Base-by-base conservation (phyloP, 208 protist genomes). In the Trichomonas tenax region DNA sequence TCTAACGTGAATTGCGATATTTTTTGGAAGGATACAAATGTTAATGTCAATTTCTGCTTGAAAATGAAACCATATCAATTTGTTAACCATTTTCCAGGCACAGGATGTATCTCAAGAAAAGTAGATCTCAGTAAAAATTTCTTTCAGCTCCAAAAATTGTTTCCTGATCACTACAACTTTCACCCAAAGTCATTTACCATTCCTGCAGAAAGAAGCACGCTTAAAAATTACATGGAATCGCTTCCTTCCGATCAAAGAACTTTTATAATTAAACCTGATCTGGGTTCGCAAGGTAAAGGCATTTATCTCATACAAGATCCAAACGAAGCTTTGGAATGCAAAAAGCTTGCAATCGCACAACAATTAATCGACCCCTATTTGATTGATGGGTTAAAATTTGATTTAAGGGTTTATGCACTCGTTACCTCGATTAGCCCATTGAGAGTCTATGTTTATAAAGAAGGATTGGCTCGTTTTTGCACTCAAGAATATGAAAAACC, bases 381-480 rank as follows among this genome's bases (percentile, higher is more conserved):
- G 11, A 82, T 96, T 26, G 46, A 96, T 63, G 82, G 82, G 3
- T 45, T 96, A 40, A 96, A 96, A 45, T 96, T 96, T 31, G 96
- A 96, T n/a, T 38, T 96, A 8, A 82, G 96, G 17, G 23, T 96
- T 0, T 96, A 96, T 51, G 96, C 81, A 34, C 17, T 96, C 8
- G 45, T 96, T 38, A 31, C 96, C 31, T 96, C 96, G 3, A 95
- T 96, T 45, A 81, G 95, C 41, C 97, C 97, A 36, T 82, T 97
- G 4, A 51, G 97, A 0, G 63, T 97, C 11, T 97, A 97, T 34
- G 11, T 97, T 0, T 97, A 97, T 51, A 3, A 90, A 44, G 97
- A 97, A 82, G 95, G 97, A 0, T 36, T 97, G 0, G 97, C 90
- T 17, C 38, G 97, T 3, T 97, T 97, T 63, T 96, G 96, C 58